Base-by-base conservation (phyloP, 305 asterid species). In the Fraxinus platypoda region DNA sequence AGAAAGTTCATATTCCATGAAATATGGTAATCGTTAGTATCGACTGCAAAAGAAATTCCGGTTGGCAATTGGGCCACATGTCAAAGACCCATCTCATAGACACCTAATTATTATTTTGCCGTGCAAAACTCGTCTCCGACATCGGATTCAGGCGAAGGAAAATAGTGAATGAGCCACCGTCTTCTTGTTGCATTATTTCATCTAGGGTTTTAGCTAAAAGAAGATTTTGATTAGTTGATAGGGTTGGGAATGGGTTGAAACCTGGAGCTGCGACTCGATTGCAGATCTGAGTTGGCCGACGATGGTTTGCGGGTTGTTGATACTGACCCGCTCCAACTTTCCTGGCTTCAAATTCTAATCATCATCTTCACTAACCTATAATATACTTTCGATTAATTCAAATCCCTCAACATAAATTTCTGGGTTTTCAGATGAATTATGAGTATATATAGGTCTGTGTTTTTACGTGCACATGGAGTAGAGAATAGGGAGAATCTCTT, bases 281-380 rank as follows among this genome's bases (percentile, higher is more conserved):
- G 80, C 91, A 31, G 92, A 81, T 77, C 91, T 90, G 88, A 95
- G 94, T 12, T 89, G 76, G 8, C 84, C 89, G 66, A 94, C 88
- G 66, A 97, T 92, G 81, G 94, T 86, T 49, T 59, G 83, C 0
- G 97, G 93, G 76, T 81, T 86, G 12, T 86, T 94, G 84, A 94
- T 84, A 17, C 91, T 88, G 82, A 94, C 91, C 79, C 99, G 88
- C 87, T 95, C 98, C 75, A 95, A 75, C 26, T 97, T 97, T 95
- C 98, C 83, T 97, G 92, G 88, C 99, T 95, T 74, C 99, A 94
- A 85, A 93, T 87, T 91, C 99, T 89, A 87, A 94, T 93, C 95
- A 95, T 93, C 8, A 94, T 91, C 92, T 84, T 90, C 41, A 68
- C 74, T 15, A 34, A 77, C 79, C 71, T 78, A 25, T 70, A 62